These are phyloP conservation scores for Fomitopsis pinicola DNA, from an alignment of 1,284 basidiomycete genomes.

Conservation along the genomic window DNA sequence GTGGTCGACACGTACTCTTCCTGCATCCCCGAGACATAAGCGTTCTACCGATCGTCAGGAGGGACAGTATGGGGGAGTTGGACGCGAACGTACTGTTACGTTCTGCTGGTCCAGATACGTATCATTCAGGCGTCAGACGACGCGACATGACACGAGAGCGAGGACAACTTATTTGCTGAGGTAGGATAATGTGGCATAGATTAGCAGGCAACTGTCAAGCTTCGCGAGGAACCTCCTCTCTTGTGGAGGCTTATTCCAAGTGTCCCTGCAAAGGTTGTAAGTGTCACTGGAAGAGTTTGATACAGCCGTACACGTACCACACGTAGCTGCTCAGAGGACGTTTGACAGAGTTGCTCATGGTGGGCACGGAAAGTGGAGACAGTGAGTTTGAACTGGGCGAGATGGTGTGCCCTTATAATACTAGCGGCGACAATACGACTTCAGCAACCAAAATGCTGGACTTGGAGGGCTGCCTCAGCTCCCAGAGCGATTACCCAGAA, in stretches of 20 bases:
- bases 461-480: too few relatives aligned
- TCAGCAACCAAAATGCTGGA: too few relatives aligned
- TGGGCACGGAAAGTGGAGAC: neutral
- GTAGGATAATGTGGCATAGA: conserved; percentile 36
- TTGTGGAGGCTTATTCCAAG: conserved; percentile 38
- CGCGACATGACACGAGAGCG: neutral
- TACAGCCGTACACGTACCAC: conserved; percentile 11
- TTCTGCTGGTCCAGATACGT: conserved; percentile 39
- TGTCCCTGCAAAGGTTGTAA: conserved; percentile 27
- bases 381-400: neutral
- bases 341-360: neutral
- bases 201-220: conserved; percentile 34
- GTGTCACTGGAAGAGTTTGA: neutral
- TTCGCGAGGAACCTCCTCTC: conserved; percentile 34
- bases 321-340: conserved; percentile 19
- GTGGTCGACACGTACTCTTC: conserved; percentile 30
- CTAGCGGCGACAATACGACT: too few relatives aligned
- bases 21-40: conserved; percentile 41
- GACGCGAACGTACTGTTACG: conserved; percentile 28
- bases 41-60: conserved; percentile 26
- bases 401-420: too few relatives aligned
- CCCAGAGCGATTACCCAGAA: too few relatives aligned
- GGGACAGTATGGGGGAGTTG: neutral
- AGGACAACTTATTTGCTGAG: conserved; percentile 36
- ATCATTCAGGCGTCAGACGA: conserved; percentile 11